phyloP scores from a whole-genome alignment of 331 rosid species.

The Prunus yedoensis region DNA sequence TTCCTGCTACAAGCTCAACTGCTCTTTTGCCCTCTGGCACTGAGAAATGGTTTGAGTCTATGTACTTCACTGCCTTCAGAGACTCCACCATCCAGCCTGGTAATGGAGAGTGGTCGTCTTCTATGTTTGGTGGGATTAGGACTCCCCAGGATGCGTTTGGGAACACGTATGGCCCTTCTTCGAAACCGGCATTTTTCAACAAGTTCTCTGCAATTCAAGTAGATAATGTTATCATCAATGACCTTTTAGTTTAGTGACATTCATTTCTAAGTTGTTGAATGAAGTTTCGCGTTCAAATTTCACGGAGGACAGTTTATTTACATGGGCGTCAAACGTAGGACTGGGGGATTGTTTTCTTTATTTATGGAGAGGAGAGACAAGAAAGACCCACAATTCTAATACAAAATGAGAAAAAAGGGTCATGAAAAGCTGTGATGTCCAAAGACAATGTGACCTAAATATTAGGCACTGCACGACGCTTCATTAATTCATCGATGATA shows the following conservation, averaged over 20 bases:
- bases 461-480: slow-evolving; percentile 15
- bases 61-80: slow-evolving; percentile 86
- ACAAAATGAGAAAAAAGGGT: neutral
- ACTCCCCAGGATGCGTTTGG: slow-evolving; percentile 91
- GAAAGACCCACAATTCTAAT: slow-evolving; percentile 2
- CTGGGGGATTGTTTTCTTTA: too few relatives aligned
- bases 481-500: neutral
- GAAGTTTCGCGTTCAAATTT: neutral
- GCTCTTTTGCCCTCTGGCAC: slow-evolving; percentile 81
- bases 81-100: slow-evolving; percentile 99
- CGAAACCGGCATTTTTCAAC: slow-evolving; percentile 78
- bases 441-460: slow-evolving; percentile 9
- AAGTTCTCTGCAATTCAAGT: slow-evolving; percentile 50
- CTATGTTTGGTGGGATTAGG: slow-evolving; percentile 90
- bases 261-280: too few relatives aligned
- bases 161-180: slow-evolving; percentile 80
- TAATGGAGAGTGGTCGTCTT: slow-evolving; percentile 87
- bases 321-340: too few relatives aligned
- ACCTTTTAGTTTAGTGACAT: too few relatives aligned
- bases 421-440: neutral
- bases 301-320: neutral
- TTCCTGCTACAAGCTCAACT: slow-evolving; percentile 82
- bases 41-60: slow-evolving; percentile 77
- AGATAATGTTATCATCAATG: too few relatives aligned
- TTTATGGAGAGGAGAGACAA: neutral